These are phyloP conservation scores for Penicillium herquei DNA, from an alignment of 495 filamentous ascomycete genomes.

Conservation along the genomic window DNA sequence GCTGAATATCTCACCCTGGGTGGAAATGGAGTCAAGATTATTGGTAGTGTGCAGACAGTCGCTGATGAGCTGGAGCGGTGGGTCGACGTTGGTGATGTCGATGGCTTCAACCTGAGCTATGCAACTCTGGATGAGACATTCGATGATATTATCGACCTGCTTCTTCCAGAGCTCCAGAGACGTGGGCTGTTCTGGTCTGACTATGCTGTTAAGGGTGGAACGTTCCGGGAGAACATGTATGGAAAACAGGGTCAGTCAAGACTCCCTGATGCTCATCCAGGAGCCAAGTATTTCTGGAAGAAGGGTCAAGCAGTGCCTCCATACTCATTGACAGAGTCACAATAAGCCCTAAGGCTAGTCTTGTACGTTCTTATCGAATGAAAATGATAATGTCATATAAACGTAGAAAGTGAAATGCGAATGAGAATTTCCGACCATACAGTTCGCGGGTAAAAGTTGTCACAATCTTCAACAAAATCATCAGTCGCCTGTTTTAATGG, in stretches of 20 bases:
- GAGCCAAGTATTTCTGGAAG: conserved; percentile 47
- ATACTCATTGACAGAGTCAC: conserved; percentile 20
- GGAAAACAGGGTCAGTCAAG: conserved; percentile 35
- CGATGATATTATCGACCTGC: conserved; percentile 56
- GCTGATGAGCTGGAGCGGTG: conserved; percentile 62
- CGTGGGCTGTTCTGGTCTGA: conserved; percentile 49
- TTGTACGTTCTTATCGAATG: too few relatives aligned
- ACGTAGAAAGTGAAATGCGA: too few relatives aligned
- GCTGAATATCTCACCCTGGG: conserved; percentile 61
- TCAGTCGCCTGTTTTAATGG: conserved; percentile 56
- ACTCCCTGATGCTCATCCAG: conserved; percentile 43
- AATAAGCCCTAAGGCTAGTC: neutral
- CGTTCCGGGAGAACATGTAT: conserved; percentile 46
- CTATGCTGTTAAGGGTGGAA: conserved; percentile 43
- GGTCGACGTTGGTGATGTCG: conserved; percentile 58
- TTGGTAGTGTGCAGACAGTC: conserved; percentile 56
- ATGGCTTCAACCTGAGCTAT: conserved; percentile 64
- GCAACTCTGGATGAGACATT: conserved; percentile 60
- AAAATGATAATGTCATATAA: too few relatives aligned
- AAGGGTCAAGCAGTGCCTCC: conserved; percentile 28
- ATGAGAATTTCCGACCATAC: conserved; percentile 58
- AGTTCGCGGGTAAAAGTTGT: conserved; percentile 60
- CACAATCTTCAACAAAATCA: conserved; percentile 61
- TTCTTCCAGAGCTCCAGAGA: conserved; percentile 43
- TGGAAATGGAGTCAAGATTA: conserved; percentile 53